phyloP scores from a whole-genome alignment of 2,329 filamentous ascomycete genomes.

The Trichoderma arundinaceum region DNA sequence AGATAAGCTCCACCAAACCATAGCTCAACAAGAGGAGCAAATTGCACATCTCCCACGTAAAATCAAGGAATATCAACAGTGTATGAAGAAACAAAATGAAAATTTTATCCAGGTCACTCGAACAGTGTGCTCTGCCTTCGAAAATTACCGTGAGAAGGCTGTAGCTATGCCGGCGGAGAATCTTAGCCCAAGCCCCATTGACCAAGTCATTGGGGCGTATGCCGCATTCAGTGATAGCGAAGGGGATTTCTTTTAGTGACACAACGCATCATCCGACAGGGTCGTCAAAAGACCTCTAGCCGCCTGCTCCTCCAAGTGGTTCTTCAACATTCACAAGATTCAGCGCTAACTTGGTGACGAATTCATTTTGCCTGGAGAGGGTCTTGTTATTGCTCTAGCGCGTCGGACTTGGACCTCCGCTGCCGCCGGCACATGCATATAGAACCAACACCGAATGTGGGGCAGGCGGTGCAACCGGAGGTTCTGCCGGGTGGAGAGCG shows the following conservation, averaged over 20 bases:
- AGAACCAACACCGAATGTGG: not conserved
- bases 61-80: conserved; percentile 15
- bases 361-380: no score
- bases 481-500: not conserved
- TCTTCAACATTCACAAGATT: no score
- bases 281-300: not conserved
- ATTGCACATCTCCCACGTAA: not conserved
- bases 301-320: no score
- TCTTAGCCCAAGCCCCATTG: not conserved
- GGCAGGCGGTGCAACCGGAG: not conserved
- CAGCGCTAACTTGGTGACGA: no score
- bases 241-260: conserved; percentile 11
- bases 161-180: not conserved
- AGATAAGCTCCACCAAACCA: not conserved
- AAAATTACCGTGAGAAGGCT: conserved; percentile 23
- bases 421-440: no score
- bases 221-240: conserved; percentile 21
- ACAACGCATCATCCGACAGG: no score
- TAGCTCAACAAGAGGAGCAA: conserved; percentile 7
- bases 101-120: conserved; percentile 17
- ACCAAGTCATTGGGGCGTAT: conserved; percentile 16
- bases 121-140: conserved; percentile 27
- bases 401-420: no score
- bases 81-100: conserved; percentile 18
- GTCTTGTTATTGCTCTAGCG: no score